phyloP scores from a whole-genome alignment of 139 green algal genomes.

The Coelastrella sp. region DNA sequence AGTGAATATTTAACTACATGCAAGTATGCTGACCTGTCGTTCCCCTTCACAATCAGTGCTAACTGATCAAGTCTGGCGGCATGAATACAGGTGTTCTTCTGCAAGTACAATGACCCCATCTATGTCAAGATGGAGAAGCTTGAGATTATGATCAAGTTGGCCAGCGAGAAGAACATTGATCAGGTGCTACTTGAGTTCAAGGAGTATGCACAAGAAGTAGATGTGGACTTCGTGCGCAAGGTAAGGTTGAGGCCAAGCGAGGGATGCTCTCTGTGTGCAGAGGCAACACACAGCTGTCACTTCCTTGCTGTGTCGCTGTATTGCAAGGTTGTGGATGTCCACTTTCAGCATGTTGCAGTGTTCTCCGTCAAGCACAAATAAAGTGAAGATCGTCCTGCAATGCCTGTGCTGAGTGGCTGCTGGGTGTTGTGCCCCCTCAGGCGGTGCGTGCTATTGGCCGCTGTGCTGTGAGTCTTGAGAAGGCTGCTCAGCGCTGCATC shows the following conservation, averaged over 20 bases:
- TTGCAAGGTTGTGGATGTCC: no score
- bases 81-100: conserved; percentile 99
- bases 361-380: not conserved
- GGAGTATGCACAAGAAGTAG: conserved; percentile 99
- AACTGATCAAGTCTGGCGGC: no score
- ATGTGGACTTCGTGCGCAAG: conserved; percentile 98
- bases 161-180: conserved; percentile 92
- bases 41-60: no score
- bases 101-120: conserved; percentile 99
- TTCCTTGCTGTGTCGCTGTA: no score
- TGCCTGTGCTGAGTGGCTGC: not conserved
- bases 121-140: conserved; percentile 99
- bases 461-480: conserved; percentile 92
- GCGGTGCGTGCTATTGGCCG: conserved; percentile 93
- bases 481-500: conserved; percentile 94
- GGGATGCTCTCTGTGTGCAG: no score
- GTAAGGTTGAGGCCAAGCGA: conserved; percentile 43
- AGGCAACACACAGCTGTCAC: no score
- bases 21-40: no score
- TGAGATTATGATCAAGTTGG: conserved; percentile 97
- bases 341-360: no score
- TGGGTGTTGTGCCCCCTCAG: conserved; percentile 4
- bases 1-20: no score
- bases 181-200: conserved; percentile 99
- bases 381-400: no score